phyloP scores from a whole-genome alignment of 106 monocot genomes.

The Acorus gramineus region DNA sequence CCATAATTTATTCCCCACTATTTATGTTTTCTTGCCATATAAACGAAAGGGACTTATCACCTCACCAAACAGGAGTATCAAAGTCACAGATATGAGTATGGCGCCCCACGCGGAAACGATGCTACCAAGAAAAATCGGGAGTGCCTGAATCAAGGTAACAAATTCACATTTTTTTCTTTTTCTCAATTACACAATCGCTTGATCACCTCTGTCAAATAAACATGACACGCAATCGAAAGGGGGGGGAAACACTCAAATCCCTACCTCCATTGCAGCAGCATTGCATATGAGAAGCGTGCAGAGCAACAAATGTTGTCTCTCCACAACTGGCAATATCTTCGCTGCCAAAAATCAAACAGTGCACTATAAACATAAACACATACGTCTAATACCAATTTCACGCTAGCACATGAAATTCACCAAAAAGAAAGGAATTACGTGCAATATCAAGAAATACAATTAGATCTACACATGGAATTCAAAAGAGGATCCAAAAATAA shows the following conservation, averaged over 20 bases:
- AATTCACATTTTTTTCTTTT: too few relatives aligned
- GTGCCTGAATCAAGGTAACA: constrained; percentile 33
- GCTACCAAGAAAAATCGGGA: constrained; percentile 91
- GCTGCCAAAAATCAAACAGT: constrained; percentile 28
- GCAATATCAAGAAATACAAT: too few relatives aligned
- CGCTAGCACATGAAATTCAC: background rate
- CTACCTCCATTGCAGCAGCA: constrained; percentile 97
- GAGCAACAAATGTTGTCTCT: constrained; percentile 70
- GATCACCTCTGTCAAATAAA: too few relatives aligned
- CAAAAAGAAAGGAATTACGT: background rate
- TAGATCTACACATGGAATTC: background rate
- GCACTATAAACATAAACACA: too few relatives aligned
- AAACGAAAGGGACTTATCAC: constrained; percentile 15
- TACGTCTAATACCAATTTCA: background rate
- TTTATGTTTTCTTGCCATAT: too few relatives aligned
- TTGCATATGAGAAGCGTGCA: constrained; percentile 95
- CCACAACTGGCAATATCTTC: constrained; percentile 84
- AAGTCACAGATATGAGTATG: constrained; percentile 84
- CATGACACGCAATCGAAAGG: too few relatives aligned
- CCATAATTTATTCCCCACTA: too few relatives aligned
- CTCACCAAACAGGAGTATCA: constrained; percentile 95
- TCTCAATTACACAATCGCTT: too few relatives aligned
- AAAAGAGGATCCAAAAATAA: background rate
- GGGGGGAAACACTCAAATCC: too few relatives aligned
- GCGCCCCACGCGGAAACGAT: constrained; percentile 91